These are phyloP conservation scores for Amylocarpus encephaloides DNA, from an alignment of 2,329 filamentous ascomycete species.

Conservation along the genomic window DNA sequence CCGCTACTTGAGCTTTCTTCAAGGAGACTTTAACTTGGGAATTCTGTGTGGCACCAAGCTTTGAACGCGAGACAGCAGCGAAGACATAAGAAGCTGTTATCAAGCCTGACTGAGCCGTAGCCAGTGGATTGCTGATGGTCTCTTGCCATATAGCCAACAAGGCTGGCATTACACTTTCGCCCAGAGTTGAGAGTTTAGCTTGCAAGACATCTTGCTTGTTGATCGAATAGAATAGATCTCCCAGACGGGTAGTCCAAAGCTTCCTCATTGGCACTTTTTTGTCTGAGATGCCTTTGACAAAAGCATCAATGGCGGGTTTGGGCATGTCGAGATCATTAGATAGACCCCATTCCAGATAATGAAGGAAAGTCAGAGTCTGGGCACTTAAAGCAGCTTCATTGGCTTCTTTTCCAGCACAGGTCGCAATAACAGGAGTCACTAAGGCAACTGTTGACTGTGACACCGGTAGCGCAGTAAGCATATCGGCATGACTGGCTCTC, in stretches of 20 bases:
- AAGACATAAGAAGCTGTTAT: constrained; percentile 73
- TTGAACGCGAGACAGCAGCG: constrained; percentile 52
- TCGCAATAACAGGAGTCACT: constrained; percentile 58
- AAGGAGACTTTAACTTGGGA: constrained; percentile 50
- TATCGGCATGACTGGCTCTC: constrained; percentile 73
- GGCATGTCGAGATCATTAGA: constrained; percentile 54
- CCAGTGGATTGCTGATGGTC: constrained; percentile 67
- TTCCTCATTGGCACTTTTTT: constrained; percentile 75
- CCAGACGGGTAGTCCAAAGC: constrained; percentile 71
- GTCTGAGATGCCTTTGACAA: constrained; percentile 76
- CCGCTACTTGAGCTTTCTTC: constrained; percentile 56
- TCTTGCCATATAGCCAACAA: constrained; percentile 71
- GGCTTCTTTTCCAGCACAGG: constrained; percentile 73
- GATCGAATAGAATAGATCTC: constrained; percentile 60
- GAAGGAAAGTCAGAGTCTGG: constrained; percentile 65
- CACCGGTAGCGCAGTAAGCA: constrained; percentile 60
- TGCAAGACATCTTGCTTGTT: constrained; percentile 41
- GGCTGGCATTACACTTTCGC: constrained; percentile 46
- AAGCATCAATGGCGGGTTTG: constrained; percentile 60
- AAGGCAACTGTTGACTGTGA: constrained; percentile 58
- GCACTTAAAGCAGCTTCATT: constrained; percentile 77
- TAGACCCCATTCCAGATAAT: constrained; percentile 58
- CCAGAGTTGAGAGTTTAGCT: constrained; percentile 43
- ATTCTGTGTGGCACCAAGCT: constrained; percentile 46
- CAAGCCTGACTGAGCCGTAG: constrained; percentile 76